Evolutionary conservation across 2,329 filamentous ascomycete genomes (phyloP).

Genomic region (Aspergillus jensenii): DNA sequence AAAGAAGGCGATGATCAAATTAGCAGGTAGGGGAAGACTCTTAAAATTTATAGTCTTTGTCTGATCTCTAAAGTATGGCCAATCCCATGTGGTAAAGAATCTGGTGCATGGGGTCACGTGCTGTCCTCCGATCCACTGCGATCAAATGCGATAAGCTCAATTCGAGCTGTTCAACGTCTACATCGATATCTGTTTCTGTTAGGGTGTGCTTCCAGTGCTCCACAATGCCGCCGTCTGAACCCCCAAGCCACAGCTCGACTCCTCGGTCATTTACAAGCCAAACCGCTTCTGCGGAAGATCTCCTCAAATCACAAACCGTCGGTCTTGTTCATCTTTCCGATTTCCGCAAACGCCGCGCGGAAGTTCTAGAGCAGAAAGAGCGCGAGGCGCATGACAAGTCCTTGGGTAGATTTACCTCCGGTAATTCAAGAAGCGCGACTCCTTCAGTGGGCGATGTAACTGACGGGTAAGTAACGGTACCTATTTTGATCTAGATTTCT

Average conservation of each 20-base stretch:
- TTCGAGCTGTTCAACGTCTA: background rate
- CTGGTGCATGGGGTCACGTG: background rate
- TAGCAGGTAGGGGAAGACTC: background rate
- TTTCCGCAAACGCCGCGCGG: slow-evolving; percentile 91
- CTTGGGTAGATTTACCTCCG: slow-evolving; percentile 42
- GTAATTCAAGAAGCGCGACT: slow-evolving; percentile 52
- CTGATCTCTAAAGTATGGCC: background rate
- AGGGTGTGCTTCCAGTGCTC: background rate
- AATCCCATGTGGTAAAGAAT: background rate
- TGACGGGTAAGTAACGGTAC: slow-evolving; percentile 57
- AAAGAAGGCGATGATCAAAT: background rate
- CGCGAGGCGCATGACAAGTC: slow-evolving; percentile 70
- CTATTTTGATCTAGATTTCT: slow-evolving; percentile 7
- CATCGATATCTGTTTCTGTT: background rate
- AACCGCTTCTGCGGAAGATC: slow-evolving; percentile 73
- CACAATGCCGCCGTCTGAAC: slow-evolving; percentile 33
- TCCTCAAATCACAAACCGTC: slow-evolving; percentile 82
- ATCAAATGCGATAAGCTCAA: background rate
- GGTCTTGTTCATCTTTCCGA: slow-evolving; percentile 89
- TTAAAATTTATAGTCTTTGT: background rate
- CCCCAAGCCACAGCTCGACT: slow-evolving; percentile 43
- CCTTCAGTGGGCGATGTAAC: slow-evolving; percentile 47
- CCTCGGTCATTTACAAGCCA: slow-evolving; percentile 67
- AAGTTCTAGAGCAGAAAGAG: slow-evolving; percentile 89
- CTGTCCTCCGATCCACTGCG: background rate